Evolutionary conservation across 2,329 filamentous ascomycete species (phyloP).

Genomic region (Colletotrichum noveboracense): DNA sequence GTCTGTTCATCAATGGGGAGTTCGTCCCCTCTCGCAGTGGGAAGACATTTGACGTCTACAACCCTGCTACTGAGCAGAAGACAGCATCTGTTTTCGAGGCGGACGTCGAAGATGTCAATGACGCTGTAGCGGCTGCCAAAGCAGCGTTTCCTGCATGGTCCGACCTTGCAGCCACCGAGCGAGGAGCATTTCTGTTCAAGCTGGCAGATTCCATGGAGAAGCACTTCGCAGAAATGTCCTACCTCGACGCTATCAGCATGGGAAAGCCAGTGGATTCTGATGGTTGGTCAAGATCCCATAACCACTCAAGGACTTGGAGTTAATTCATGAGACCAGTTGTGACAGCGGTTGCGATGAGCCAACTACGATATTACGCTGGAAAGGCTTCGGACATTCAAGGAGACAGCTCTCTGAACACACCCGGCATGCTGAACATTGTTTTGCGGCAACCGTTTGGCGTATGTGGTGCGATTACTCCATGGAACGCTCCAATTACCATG

Average conservation of each 20-base stretch:
- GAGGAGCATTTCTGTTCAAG: slow-evolving; percentile 67
- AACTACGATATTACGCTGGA: not conserved
- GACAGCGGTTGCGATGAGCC: slow-evolving; percentile 48
- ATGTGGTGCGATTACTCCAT: not conserved
- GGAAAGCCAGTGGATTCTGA: slow-evolving; percentile 30
- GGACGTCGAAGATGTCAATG: slow-evolving; percentile 64
- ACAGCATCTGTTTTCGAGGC: slow-evolving; percentile 28
- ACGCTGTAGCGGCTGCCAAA: slow-evolving; percentile 38
- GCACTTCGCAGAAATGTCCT: not conserved
- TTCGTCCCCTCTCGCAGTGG: not conserved
- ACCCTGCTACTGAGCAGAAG: slow-evolving; percentile 19
- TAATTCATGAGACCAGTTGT: slow-evolving; percentile 66
- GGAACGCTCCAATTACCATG: not conserved
- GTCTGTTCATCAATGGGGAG: not conserved
- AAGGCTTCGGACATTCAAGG: not conserved
- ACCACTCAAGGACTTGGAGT: slow-evolving; percentile 58
- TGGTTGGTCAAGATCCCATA: slow-evolving; percentile 74
- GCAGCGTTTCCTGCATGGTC: slow-evolving; percentile 51
- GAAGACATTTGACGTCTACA: slow-evolving; percentile 13
- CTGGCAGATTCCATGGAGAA: slow-evolving; percentile 67
- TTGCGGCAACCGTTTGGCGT: not conserved
- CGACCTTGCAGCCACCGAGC: slow-evolving; percentile 32
- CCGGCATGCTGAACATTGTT: not conserved
- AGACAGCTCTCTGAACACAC: not conserved
- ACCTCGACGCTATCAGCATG: not conserved